Evolutionary conservation across 2,329 filamentous ascomycete genomes (phyloP).

Genomic region (Periconia macrospinosa): DNA sequence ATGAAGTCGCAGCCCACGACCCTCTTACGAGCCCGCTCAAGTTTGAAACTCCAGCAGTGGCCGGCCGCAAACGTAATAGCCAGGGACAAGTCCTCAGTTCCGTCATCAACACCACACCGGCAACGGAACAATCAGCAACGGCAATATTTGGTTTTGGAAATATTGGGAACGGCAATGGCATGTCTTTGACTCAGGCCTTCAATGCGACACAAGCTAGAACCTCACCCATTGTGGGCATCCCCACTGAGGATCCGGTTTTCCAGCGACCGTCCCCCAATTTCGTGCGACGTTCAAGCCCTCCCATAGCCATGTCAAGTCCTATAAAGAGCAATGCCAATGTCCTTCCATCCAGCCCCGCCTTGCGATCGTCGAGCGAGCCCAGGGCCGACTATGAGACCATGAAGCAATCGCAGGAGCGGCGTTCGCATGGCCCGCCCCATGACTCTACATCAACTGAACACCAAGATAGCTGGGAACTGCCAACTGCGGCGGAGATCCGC

Average conservation of each 20-base stretch:
- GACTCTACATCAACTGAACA: constrained; percentile 12
- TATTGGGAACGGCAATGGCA: constrained; percentile 24
- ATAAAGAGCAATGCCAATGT: constrained; percentile 28
- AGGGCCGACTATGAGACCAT: constrained; percentile 48
- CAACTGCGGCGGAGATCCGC: constrained; percentile 19
- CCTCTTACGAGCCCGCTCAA: constrained; percentile 36
- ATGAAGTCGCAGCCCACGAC: constrained; percentile 24
- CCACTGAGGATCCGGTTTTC: constrained; percentile 48
- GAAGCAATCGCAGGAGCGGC: constrained; percentile 48
- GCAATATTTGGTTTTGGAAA: constrained; percentile 42
- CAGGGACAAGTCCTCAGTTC: constrained; percentile 48
- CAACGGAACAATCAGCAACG: constrained; percentile 36
- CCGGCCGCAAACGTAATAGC: constrained; percentile 43
- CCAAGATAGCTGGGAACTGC: constrained; percentile 36
- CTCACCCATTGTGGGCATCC: constrained; percentile 43
- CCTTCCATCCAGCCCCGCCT: constrained; percentile 21
- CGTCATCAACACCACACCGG: constrained; percentile 43
- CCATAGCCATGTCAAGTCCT: constrained; percentile 42
- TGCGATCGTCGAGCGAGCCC: constrained; percentile 44
- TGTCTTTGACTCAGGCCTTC: constrained; percentile 52
- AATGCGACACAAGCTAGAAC: constrained; percentile 50
- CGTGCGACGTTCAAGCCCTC: constrained; percentile 42
- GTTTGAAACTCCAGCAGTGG: constrained; percentile 47
- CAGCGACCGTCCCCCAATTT: constrained; percentile 51
- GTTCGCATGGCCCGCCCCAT: constrained; percentile 23